phyloP scores from a whole-genome alignment of 2,329 filamentous ascomycete genomes.

The Orbilia blumenaviensis region DNA sequence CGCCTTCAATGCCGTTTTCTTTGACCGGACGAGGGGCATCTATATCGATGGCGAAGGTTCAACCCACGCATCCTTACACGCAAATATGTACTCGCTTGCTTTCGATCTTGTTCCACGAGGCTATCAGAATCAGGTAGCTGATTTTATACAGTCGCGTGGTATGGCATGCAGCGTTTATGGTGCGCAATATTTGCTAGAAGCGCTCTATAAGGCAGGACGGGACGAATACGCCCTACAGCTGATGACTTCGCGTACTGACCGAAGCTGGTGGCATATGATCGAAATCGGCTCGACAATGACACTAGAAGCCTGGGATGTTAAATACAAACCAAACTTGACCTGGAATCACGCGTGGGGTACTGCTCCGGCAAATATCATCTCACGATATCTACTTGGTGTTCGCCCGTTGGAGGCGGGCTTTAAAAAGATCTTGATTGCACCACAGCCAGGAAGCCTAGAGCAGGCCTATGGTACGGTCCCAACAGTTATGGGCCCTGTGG shows the following conservation, averaged over 20 bases:
- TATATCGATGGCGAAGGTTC: constrained; percentile 25
- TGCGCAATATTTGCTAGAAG: constrained; percentile 28
- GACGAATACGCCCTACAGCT: constrained; percentile 16
- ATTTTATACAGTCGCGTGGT: constrained; percentile 26
- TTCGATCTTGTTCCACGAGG: constrained; percentile 22
- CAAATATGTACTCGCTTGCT: constrained; percentile 30
- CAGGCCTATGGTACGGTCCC: not conserved
- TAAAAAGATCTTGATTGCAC: constrained; percentile 16
- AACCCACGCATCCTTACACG: constrained; percentile 17
- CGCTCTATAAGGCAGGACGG: constrained; percentile 6
- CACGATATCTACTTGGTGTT: constrained; percentile 20
- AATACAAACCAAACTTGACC: constrained; percentile 21
- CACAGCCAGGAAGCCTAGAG: not conserved
- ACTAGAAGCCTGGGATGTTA: constrained; percentile 24
- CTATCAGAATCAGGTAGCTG: not conserved
- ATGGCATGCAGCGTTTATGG: constrained; percentile 33
- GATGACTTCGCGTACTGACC: not conserved
- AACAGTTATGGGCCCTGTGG: not conserved
- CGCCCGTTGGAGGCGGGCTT: constrained; percentile 17
- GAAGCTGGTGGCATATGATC: constrained; percentile 29
- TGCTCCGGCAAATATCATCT: constrained; percentile 23
- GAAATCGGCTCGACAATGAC: constrained; percentile 21
- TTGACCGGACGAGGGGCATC: not conserved
- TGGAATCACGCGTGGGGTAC: constrained; percentile 36
- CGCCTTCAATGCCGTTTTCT: constrained; percentile 18